A percentile compares a stretch with the other conserved stretches of the same genome.
phyloP scores from a whole-genome alignment of 2,329 filamentous ascomycete species.

The Phaeoacremonium minimum region DNA sequence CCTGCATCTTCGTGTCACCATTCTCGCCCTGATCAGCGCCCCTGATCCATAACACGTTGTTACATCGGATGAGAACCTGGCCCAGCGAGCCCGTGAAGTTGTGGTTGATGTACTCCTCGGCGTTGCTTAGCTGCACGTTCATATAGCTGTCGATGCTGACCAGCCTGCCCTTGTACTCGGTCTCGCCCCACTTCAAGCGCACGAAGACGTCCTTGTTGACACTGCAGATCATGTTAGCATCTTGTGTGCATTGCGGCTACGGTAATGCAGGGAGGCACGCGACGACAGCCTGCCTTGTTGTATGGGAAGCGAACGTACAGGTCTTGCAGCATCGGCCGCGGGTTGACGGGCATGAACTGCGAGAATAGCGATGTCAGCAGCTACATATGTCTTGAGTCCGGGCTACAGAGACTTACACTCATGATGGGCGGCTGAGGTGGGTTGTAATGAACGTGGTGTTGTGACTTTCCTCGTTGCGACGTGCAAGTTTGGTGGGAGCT shows the following conservation, averaged over 20 bases:
- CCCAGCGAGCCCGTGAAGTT: constrained; percentile 82
- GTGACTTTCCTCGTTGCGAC: too few relatives aligned
- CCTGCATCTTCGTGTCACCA: constrained; percentile 57
- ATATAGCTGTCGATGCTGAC: constrained; percentile 95
- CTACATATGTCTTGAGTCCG: too few relatives aligned
- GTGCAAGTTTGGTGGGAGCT: too few relatives aligned
- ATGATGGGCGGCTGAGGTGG: too few relatives aligned
- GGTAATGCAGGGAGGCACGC: constrained; percentile 2
- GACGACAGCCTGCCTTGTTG: too few relatives aligned
- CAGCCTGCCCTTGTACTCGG: constrained; percentile 91
- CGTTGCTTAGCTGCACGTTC: constrained; percentile 91
- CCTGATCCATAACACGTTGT: constrained; percentile 94
- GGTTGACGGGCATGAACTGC: constrained; percentile 90
- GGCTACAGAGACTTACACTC: neutral
- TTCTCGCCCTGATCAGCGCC: constrained; percentile 47
- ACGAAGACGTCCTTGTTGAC: constrained; percentile 89
- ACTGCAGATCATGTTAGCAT: constrained; percentile 32
- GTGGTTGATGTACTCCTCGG: constrained; percentile 88
- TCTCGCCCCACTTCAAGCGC: constrained; percentile 95
- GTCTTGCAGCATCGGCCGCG: constrained; percentile 90
- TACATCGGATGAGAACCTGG: constrained; percentile 85
- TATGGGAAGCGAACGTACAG: constrained; percentile 58
- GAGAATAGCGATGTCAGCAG: neutral
- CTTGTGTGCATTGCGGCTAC: neutral
- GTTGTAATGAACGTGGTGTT: too few relatives aligned